These are phyloP conservation scores for Krasilnikovozyma curviuscula DNA, from an alignment of 768 basidiomycete genomes.

Conservation along the genomic window DNA sequence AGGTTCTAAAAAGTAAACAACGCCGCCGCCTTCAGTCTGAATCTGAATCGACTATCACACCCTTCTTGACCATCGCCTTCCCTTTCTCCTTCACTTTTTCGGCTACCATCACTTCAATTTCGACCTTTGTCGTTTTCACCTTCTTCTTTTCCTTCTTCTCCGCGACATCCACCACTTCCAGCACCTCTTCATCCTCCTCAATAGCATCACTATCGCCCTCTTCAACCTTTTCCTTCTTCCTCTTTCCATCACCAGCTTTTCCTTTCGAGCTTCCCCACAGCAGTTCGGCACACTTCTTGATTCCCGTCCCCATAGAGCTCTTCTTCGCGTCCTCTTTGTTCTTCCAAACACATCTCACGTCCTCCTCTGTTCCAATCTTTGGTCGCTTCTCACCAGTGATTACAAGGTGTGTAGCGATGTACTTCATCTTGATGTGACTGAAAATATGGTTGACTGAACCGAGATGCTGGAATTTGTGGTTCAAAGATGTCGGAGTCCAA, in stretches of 20 bases:
- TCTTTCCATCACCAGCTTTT: too few relatives aligned
- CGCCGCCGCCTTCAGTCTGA: too few relatives aligned
- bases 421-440: constrained; percentile 4
- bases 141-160: neutral
- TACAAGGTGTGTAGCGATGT: constrained; percentile 1
- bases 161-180: neutral
- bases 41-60: too few relatives aligned
- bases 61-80: too few relatives aligned
- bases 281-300: constrained; percentile 5
- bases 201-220: neutral
- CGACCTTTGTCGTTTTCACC: neutral
- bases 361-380: neutral
- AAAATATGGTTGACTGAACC: constrained; percentile 2
- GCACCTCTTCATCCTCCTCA: neutral
- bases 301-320: neutral
- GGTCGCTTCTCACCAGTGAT: neutral
- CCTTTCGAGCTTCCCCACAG: too few relatives aligned
- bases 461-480: too few relatives aligned
- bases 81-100: too few relatives aligned
- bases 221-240: neutral
- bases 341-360: constrained; percentile 1
- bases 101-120: too few relatives aligned
- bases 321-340: neutral
- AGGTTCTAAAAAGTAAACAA: too few relatives aligned
- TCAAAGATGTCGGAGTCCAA: too few relatives aligned